Base-by-base conservation (phyloP, 1,284 basidiomycete species). In the Apiotrichum domesticum region DNA sequence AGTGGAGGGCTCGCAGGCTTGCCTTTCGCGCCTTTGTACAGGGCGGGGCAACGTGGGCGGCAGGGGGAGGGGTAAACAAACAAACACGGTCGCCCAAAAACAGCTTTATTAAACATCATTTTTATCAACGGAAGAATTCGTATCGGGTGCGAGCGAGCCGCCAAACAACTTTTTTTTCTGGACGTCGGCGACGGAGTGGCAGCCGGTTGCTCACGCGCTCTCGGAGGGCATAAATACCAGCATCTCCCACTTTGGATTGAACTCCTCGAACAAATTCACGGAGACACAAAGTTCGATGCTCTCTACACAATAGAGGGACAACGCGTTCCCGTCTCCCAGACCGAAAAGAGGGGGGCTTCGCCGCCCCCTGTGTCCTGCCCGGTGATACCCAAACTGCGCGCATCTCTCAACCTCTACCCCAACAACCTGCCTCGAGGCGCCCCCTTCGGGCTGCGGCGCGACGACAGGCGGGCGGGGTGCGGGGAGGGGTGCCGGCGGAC, bases 281-380 rank as follows among this genome's bases (percentile, higher is more conserved):
- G 68, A 70, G 68, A 75, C 73, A 75, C 59, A 69, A 71, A 75
- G 73, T 75, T 75, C 73, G 71, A 73, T 66, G 66, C 67, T 64
- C 63, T 64, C 59, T 66, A 64, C 68, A 66, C 61, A 71, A 65
- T 69, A 73, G 66, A 63, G 63, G 62, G 65, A 66, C 66, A 57
- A 72, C 72, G 73, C 73, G 73, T 75, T 75, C 73, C 73, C 73
- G 73, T 75, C 69, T 69, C 68, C 72, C 61, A 75, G 63, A 74
- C 54, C 55, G 58, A 73, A 42, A 44, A 44, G 54, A 55, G 54
- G 54, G 49, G 37, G 48, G 43, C 49, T 29, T 55, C 54, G 54
- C 54, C 46, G 49, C 48, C 52, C 52, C 39, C 52, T 49, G 54
- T 54, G 54, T 55, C 54, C 32, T 4, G n/a, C 52, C 52, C 52